These are phyloP conservation scores for Bryum argenteum DNA, from an alignment of 225 moss, liverwort and hornwort species.

Conservation along the genomic window DNA sequence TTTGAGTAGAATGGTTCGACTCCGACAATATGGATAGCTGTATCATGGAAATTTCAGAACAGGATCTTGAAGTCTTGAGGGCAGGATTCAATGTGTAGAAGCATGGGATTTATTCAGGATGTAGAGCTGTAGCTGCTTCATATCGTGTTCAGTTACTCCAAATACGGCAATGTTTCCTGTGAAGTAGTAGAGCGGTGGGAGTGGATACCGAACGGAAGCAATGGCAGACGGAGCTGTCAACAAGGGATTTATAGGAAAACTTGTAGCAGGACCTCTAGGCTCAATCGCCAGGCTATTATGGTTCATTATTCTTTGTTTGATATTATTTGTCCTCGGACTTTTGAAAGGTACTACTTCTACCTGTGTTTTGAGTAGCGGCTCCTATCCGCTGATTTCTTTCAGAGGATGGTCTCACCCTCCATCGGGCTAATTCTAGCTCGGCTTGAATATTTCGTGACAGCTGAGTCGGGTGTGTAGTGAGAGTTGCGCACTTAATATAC, in stretches of 20 bases:
- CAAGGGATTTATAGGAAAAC: conserved; percentile 21
- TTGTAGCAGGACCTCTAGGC: conserved; percentile 45
- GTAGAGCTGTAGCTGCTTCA: conserved; percentile 12
- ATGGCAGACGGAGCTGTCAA: conserved; percentile 43
- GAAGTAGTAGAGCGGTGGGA: conserved; percentile 26
- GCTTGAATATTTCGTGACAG: conserved; percentile 1
- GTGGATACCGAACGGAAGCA: conserved; percentile 24
- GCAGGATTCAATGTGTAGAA: conserved; percentile 11
- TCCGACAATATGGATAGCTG: not conserved
- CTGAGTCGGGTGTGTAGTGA: not conserved
- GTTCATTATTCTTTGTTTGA: conserved; percentile 50
- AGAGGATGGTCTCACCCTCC: conserved; percentile 2
- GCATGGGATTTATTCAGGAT: not conserved
- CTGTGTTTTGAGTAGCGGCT: not conserved
- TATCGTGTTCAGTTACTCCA: conserved; percentile 16
- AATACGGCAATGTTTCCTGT: conserved; percentile 28
- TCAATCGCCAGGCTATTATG: conserved; percentile 39
- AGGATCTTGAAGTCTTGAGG: conserved; percentile 23
- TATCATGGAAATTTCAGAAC: not conserved
- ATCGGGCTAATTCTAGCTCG: conserved; percentile 3
- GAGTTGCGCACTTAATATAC: conserved; percentile 1
- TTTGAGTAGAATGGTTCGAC: not conserved
- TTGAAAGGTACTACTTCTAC: conserved; percentile 48
- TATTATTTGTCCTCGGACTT: conserved; percentile 48
- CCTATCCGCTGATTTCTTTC: not conserved